phyloP scores from a whole-genome alignment of 139 green algal genomes.

The Chlamydomonas sp. region DNA sequence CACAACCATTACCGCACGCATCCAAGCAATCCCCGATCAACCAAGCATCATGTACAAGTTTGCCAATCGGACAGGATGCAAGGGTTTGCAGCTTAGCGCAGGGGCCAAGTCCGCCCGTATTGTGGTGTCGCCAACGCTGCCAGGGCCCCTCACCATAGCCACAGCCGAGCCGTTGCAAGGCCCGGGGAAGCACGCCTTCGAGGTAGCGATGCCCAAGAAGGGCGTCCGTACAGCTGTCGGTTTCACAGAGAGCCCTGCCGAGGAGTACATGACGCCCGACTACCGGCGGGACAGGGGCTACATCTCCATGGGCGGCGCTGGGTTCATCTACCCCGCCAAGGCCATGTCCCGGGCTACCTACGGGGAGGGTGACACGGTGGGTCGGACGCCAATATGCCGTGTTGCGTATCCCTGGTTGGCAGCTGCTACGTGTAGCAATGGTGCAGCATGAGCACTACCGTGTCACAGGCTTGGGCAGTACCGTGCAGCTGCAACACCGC shows the following conservation, averaged over 20 bases:
- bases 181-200: conserved; percentile 30
- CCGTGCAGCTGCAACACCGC: too few species aligned
- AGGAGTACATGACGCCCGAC: conserved; percentile 38
- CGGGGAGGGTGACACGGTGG: conserved; percentile 31
- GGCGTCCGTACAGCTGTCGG: conserved; percentile 34
- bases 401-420: too few species aligned
- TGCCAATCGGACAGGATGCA: not conserved
- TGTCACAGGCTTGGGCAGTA: too few species aligned
- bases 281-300: conserved; percentile 8
- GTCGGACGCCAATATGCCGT: too few species aligned
- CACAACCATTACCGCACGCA: too few species aligned
- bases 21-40: too few species aligned
- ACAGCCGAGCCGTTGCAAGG: not conserved
- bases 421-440: too few species aligned
- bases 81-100: not conserved
- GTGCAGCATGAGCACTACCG: too few species aligned
- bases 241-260: conserved; percentile 6
- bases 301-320: conserved; percentile 36
- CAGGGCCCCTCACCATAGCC: not conserved
- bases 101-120: not conserved
- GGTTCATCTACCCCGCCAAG: conserved; percentile 46
- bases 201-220: conserved; percentile 42
- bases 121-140: not conserved
- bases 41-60: conserved; percentile 6
- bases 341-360: conserved; percentile 26